phyloP scores from a whole-genome alignment of 371 early-diverging fungal genomes.

The Mortierella sp. region DNA sequence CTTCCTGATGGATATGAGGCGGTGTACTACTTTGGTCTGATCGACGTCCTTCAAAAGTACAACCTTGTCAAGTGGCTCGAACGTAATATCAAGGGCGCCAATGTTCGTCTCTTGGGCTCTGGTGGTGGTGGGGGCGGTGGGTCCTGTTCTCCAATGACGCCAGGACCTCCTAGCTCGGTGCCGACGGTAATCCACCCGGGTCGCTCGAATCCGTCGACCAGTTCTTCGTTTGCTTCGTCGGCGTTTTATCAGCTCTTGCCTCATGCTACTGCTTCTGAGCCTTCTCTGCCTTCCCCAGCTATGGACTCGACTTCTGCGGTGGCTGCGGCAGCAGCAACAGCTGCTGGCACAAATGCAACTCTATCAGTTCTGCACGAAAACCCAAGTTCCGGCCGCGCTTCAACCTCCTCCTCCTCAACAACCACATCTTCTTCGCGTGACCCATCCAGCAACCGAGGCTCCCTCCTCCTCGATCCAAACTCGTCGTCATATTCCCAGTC shows the following conservation, averaged over 20 bases:
- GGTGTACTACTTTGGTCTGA: constrained; percentile 71
- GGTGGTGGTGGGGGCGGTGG: constrained; percentile 14
- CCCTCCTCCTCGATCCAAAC: neutral
- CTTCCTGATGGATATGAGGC: constrained; percentile 49
- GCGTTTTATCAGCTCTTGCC: constrained; percentile 45
- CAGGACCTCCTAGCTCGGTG: neutral
- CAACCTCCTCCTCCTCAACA: constrained; percentile 4
- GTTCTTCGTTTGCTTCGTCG: constrained; percentile 27
- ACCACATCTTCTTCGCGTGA: neutral
- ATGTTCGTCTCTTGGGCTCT: constrained; percentile 41
- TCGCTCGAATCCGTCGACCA: constrained; percentile 26
- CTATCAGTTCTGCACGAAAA: constrained; percentile 48
- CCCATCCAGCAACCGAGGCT: neutral
- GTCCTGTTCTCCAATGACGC: neutral
- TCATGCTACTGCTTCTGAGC: constrained; percentile 39
- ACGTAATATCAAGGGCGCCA: constrained; percentile 62
- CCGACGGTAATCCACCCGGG: constrained; percentile 1
- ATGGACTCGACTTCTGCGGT: neutral
- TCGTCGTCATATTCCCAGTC: neutral
- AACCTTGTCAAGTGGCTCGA: constrained; percentile 70
- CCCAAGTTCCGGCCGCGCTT: constrained; percentile 4
- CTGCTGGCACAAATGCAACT: constrained; percentile 16
- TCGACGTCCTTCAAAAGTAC: constrained; percentile 72
- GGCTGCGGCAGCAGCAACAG: neutral
- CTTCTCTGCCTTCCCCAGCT: constrained; percentile 26